A percentile compares a stretch with the other conserved stretches of the same genome.
These are phyloP conservation scores for Fusarium fracticaudum DNA, from an alignment of 2,329 filamentous ascomycete genomes.

Conservation along the genomic window DNA sequence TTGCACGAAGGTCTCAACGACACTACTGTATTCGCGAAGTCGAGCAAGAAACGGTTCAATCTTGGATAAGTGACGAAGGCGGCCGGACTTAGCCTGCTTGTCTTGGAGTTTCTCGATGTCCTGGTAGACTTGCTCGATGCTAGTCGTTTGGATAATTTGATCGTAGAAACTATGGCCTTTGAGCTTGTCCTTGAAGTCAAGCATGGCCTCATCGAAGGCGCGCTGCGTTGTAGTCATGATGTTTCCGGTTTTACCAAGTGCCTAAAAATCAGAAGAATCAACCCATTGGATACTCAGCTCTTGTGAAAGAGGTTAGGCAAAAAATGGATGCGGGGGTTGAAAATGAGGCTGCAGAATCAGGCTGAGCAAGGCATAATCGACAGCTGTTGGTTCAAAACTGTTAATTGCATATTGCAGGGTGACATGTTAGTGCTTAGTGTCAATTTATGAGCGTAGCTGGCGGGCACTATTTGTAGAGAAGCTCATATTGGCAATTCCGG, in stretches of 20 bases:
- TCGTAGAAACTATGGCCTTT: not conserved
- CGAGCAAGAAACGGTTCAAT: not conserved
- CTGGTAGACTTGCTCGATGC: not conserved
- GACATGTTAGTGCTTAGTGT: fast-evolving
- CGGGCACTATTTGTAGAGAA: not conserved
- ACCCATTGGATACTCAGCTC: fast-evolving
- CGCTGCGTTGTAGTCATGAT: not conserved
- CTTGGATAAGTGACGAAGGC: not conserved
- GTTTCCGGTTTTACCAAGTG: fast-evolving
- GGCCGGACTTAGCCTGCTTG: not conserved
- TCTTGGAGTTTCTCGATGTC: not conserved
- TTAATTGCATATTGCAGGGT: not conserved
- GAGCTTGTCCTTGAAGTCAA: not conserved
- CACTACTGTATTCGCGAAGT: not conserved
- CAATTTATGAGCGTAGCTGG: fast-evolving
- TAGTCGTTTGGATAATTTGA: not conserved
- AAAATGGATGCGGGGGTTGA: not conserved
- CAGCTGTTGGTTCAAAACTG: not conserved
- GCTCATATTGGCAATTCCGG: fast-evolving
- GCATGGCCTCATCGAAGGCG: not conserved
- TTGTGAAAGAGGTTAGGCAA: too few relatives aligned
- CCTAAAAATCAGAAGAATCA: fast-evolving
- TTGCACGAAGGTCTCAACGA: not conserved
- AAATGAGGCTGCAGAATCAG: not conserved
- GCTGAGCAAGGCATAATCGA: not conserved